Base-by-base conservation (phyloP, 169 alveolate genomes). In the Plasmodium fragile region DNA sequence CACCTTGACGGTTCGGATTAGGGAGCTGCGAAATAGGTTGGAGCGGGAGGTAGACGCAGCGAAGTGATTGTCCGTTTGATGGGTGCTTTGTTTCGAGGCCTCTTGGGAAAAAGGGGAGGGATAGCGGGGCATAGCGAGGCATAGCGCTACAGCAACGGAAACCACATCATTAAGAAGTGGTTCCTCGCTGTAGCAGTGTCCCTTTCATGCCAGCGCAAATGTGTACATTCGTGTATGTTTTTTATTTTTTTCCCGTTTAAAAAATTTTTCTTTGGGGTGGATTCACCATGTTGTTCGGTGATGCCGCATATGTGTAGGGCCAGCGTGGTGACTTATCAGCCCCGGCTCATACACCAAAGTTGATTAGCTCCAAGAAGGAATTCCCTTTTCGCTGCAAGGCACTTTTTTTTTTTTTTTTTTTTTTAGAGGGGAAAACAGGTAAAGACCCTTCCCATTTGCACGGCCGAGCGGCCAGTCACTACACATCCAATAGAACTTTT, bases 1-100 rank as follows among this genome's bases (percentile, higher is more conserved):
- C 45, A 91, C 22, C 22, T 28, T 91, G 59, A 91, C 94, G 53
- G 65, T 28, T n/a, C 25, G 94, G 72, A 91, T 91, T 69, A 32
- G 81, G 59, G 59, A 59, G 5, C 82, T 80, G 13, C 22, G 75
- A 5, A 82, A 80, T 7, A 89, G 94, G 22, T 18, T 91, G 53
- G 49, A 75, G 25, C 53, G 32, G 55, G 92, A 91, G 43, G 22
- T 10, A 25, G 36, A 11, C 7, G 53, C 25, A 18, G 45, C 16
- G 10, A 89, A 89, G 81, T 25, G 43, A 79, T 22, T 43, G 4
- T n/a, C 65, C 32, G 3, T 22, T 39, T 7, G 18, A 7, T 8
- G 75, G 5, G 5, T 65, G 22, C 59, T 13, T 1, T 16, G 16
- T 13, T 49, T 49, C 7, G 22, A 49, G 59, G 16, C 3, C 59